Percentiles rank a stretch among this genome's conserved stretches.
Evolutionary conservation across 345 rosid genomes (phyloP).

Genomic region (Eucalyptus coolabah): DNA sequence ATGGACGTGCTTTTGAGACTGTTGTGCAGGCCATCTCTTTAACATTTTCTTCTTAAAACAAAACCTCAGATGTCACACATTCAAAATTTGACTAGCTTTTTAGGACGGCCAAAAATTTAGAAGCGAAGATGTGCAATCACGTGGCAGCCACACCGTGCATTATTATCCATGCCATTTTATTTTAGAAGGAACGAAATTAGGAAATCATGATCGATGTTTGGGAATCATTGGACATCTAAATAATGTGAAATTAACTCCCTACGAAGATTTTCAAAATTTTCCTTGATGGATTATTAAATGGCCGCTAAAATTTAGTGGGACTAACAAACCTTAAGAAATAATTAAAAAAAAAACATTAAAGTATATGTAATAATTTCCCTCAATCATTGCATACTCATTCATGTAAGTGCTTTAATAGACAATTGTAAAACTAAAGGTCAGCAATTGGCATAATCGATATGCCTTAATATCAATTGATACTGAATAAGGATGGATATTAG

Average conservation of each 20-base stretch:
- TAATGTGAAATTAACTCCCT: not conserved
- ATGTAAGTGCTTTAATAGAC: not conserved
- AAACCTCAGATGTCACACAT: too few species aligned
- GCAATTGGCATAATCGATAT: not conserved
- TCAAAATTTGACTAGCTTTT: too few species aligned
- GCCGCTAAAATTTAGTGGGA: not conserved
- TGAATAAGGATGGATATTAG: not conserved
- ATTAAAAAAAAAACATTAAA: not conserved
- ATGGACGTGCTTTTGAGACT: too few species aligned
- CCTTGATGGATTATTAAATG: not conserved
- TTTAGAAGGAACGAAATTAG: not conserved
- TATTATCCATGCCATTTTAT: not conserved
- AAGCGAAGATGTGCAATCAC: too few species aligned
- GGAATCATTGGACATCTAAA: not conserved
- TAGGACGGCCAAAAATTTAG: too few species aligned
- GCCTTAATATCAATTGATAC: not conserved
- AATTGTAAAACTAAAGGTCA: not conserved
- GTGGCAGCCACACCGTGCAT: too few species aligned
- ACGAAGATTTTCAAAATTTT: too few species aligned
- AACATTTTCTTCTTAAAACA: too few species aligned
- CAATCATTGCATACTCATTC: not conserved
- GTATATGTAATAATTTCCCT: not conserved
- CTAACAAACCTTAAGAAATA: not conserved
- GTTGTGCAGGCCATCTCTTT: too few species aligned
- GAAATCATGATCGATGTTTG: not conserved